Evolutionary conservation across 2,329 filamentous ascomycete genomes (phyloP), one percentile per base, ranked within the genome.

Genomic region (Cordyceps fumosorosea): DNA sequence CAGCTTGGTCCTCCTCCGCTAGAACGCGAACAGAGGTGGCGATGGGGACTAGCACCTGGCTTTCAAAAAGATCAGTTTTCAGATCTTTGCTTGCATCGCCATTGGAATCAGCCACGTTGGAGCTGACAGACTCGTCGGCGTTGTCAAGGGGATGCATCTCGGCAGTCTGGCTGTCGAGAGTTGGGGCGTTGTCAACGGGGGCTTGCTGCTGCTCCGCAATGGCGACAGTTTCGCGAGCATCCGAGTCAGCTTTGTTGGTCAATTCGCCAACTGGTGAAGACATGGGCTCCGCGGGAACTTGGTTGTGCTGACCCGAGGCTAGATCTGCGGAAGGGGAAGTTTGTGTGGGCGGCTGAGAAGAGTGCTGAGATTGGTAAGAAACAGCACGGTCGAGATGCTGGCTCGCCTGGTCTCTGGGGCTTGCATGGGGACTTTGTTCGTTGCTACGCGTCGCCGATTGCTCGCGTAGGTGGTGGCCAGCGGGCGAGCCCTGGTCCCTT

Each of bases 241-340:
- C 80, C 8, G 75, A 73, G 64, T 83, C 76, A 22, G 74, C 80
- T 67, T 77, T 75, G 56, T 73, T 73, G 50, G 87, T 89, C 65
- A 92, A 78, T 48, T 86, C 86, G 66, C 80, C 83, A 47, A 92
- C 79, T 29, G 89, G 87, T 62, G 90, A 85, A 22, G 88, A 81
- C 34, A 95, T 89, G 56, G 87, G 89, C 73, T 91, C 88, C 66
- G 80, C 84, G 59, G 64, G 64, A 32, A 69, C 64, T 53, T 65
- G 66, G 48, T 69, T 67, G 59, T 66, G 67, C n/a, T 60, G 51
- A 26, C 44, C 56, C 22, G 42, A 42, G 37, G 70, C 73, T 47
- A 70, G 69, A 20, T 74, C 74, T 47, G 69, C 67, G 3, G 68
- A 68, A 0, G 72, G 68, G 32, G 74, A 73, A 0, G 74, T 70